Evolutionary conservation across 2,329 filamentous ascomycete genomes (phyloP).

Genomic region (Trichoderma sp.): DNA sequence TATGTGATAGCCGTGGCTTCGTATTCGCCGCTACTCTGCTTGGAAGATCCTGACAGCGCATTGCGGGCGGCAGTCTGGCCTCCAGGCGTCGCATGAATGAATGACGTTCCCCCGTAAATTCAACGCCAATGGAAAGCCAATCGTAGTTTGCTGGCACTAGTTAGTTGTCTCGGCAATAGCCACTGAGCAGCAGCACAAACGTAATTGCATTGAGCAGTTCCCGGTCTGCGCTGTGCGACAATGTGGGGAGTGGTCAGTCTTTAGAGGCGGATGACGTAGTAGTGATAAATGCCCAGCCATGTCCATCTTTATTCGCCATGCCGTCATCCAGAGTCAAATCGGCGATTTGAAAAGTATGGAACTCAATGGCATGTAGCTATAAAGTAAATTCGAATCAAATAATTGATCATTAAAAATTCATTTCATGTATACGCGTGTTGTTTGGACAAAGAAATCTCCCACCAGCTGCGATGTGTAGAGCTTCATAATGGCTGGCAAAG

Average conservation of each 20-base stretch:
- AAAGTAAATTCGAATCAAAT: background rate
- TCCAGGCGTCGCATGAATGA: background rate
- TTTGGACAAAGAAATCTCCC: background rate
- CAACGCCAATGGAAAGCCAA: background rate
- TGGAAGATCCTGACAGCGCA: background rate
- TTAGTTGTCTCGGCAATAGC: background rate
- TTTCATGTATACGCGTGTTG: background rate
- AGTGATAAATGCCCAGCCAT: background rate
- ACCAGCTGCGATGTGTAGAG: background rate
- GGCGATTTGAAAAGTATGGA: background rate
- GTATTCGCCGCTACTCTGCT: background rate
- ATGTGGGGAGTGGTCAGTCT: background rate
- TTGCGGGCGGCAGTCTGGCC: background rate
- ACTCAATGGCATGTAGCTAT: background rate
- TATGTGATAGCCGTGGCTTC: background rate
- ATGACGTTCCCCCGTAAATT: background rate
- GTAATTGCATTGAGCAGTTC: background rate
- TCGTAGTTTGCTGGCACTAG: background rate
- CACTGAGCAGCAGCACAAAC: background rate
- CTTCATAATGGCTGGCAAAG: conserved; percentile 34
- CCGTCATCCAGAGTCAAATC: background rate
- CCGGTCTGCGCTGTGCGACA: background rate
- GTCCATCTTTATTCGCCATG: background rate
- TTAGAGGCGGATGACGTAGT: conserved; percentile 18
- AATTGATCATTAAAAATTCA: background rate